phyloP scores from a whole-genome alignment of 1,284 basidiomycete species.

The Naganishia liquefaciens region DNA sequence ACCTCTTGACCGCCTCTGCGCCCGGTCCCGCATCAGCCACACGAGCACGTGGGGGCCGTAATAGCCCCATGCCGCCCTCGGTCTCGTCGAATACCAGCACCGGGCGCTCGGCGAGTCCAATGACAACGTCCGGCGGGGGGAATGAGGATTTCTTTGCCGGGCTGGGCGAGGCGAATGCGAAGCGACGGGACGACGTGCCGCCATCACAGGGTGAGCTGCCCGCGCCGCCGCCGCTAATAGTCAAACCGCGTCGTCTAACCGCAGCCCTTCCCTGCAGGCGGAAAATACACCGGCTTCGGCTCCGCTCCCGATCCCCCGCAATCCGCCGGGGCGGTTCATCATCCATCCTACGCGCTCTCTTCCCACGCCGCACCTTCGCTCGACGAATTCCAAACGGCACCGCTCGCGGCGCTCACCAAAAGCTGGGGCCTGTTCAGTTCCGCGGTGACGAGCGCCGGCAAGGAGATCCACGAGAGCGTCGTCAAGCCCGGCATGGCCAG shows the following conservation, averaged over 20 bases:
- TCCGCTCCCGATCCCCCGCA: constrained; percentile 40
- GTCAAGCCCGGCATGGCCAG: constrained; percentile 50
- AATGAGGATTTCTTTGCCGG: constrained; percentile 55
- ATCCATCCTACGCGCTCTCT: constrained; percentile 47
- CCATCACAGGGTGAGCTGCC: constrained; percentile 47
- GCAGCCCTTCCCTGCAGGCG: constrained; percentile 37
- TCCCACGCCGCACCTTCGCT: constrained; percentile 49
- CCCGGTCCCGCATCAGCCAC: constrained; percentile 21
- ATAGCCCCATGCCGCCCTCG: constrained; percentile 27
- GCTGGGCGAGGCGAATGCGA: constrained; percentile 48
- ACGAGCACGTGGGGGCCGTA: constrained; percentile 6
- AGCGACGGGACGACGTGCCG: constrained; percentile 48
- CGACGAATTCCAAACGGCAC: constrained; percentile 51
- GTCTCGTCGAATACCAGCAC: constrained; percentile 17
- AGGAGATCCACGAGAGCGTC: constrained; percentile 51
- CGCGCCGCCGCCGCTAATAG: not conserved
- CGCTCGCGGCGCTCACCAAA: constrained; percentile 50
- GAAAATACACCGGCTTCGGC: constrained; percentile 53
- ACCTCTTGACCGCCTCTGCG: constrained; percentile 10
- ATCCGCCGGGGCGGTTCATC: constrained; percentile 33
- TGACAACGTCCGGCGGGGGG: constrained; percentile 30
- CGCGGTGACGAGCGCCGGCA: constrained; percentile 46
- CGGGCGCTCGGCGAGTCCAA: constrained; percentile 32
- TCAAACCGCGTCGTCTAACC: not conserved
- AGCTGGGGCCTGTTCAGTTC: constrained; percentile 54